phyloP scores from a whole-genome alignment of 352 stramenopile species.

The Globisporangium cederbergense region DNA sequence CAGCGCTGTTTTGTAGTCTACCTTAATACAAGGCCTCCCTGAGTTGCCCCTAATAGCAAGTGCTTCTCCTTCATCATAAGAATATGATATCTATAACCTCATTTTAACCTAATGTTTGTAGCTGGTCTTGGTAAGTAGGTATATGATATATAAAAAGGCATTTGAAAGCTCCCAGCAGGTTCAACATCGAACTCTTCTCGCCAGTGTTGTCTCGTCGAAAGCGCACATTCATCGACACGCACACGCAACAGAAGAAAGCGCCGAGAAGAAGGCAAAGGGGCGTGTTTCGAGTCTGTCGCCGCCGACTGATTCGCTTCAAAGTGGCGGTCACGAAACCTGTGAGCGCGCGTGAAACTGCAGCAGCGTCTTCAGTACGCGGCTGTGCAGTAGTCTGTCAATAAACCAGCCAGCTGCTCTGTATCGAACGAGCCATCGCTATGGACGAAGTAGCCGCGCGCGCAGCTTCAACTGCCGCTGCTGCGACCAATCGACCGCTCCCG shows the following conservation, averaged over 20 bases:
- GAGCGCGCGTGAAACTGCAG: background rate
- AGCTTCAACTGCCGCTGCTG: constrained; percentile 1
- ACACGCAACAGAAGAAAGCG: background rate
- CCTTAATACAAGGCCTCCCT: background rate
- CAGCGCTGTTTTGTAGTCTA: background rate
- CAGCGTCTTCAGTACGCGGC: background rate
- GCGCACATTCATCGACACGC: background rate
- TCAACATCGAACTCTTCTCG: background rate
- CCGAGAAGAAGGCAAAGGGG: background rate
- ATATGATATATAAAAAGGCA: background rate
- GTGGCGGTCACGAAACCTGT: background rate
- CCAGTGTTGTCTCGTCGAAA: background rate
- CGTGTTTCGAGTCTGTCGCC: too few species aligned
- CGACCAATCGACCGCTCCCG: background rate
- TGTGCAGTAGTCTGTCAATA: too few species aligned
- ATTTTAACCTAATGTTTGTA: too few species aligned
- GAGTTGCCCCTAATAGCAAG: background rate
- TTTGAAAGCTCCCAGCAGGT: background rate
- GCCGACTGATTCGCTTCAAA: background rate
- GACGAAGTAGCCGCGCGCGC: background rate
- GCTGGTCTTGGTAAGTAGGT: background rate
- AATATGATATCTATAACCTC: background rate
- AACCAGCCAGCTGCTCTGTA: background rate
- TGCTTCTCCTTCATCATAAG: background rate
- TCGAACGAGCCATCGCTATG: background rate